Conservation (phyloP, 2,329 filamentous ascomycete species). For the Penicillium thymicola region DNA sequence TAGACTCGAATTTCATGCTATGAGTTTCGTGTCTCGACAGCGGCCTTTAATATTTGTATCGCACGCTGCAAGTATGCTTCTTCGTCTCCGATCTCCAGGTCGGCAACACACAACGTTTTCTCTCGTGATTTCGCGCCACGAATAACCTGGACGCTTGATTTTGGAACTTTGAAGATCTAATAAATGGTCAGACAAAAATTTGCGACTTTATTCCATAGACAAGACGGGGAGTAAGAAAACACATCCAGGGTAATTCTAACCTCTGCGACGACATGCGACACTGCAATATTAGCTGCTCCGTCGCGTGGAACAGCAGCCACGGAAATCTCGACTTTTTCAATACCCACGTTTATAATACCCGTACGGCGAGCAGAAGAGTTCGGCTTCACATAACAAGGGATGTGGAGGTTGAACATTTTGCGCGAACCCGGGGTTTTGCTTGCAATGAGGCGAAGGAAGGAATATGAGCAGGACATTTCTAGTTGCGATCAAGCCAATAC, state of each 20-base stretch:
- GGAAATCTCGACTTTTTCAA: slow-evolving; percentile 60
- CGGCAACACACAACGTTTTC: slow-evolving; percentile 53
- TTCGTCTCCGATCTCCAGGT: slow-evolving; percentile 28
- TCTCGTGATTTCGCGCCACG: slow-evolving; percentile 63
- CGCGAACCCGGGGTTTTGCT: slow-evolving; percentile 1
- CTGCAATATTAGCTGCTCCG: slow-evolving; percentile 67
- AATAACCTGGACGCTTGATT: slow-evolving; percentile 61
- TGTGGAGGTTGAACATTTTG: slow-evolving; percentile 47
- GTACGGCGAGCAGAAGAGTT: slow-evolving; percentile 61
- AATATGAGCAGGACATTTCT: slow-evolving; percentile 7
- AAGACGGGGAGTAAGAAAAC: background rate
- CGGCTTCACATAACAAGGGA: slow-evolving; percentile 66
- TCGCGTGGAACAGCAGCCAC: slow-evolving; percentile 64
- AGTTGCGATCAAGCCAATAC: background rate
- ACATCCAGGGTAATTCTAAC: slow-evolving; percentile 35
- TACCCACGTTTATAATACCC: slow-evolving; percentile 57
- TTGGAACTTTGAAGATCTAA: slow-evolving; percentile 59
- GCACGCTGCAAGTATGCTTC: slow-evolving; percentile 26
- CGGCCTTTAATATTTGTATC: slow-evolving; percentile 19
- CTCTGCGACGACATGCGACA: slow-evolving; percentile 60
- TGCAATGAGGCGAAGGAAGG: slow-evolving; percentile 13
- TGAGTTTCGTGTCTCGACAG: slow-evolving; percentile 9
- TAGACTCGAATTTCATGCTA: background rate
- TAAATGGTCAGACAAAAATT: background rate
- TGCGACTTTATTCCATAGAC: background rate